Evolutionary conservation across 2,329 filamentous ascomycete species (phyloP).

Genomic region (Stagonosporopsis rhizophila): DNA sequence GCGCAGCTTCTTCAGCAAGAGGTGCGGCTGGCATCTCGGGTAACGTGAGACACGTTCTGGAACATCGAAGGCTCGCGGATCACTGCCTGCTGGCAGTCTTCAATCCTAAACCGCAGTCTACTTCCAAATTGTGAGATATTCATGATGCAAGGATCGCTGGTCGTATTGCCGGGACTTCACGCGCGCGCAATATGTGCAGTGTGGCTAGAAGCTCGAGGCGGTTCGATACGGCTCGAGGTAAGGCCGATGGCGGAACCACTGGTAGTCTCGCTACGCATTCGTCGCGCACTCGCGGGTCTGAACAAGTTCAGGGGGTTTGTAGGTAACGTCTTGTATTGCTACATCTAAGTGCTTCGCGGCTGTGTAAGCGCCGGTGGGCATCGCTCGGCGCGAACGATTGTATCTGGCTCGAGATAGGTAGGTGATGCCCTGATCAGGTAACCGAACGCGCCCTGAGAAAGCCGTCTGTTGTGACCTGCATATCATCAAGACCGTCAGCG

Average conservation of each 20-base stretch:
- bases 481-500: conserved; percentile 28
- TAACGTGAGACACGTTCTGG: neutral
- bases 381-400: conserved; percentile 22
- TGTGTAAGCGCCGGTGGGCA: conserved; percentile 32
- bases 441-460: conserved; percentile 9
- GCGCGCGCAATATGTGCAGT: conserved; percentile 10
- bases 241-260: conserved; percentile 19
- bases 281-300: conserved; percentile 21
- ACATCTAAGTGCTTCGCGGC: conserved; percentile 35
- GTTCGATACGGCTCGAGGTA: conserved; percentile 14
- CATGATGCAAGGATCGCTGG: neutral
- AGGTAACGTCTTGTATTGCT: conserved; percentile 37
- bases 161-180: conserved; percentile 14
- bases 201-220: conserved; percentile 22
- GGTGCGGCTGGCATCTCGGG: neutral
- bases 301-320: conserved; percentile 1
- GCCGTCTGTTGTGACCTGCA: conserved; percentile 14
- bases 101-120: neutral
- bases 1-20: neutral
- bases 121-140: neutral
- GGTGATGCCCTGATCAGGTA: neutral
- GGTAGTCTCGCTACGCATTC: conserved; percentile 20
- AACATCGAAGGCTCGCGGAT: neutral
- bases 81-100: neutral
- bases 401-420: conserved; percentile 21